phyloP scores from a whole-genome alignment of 1,284 basidiomycete genomes.

The Cryptococcus neoformans region DNA sequence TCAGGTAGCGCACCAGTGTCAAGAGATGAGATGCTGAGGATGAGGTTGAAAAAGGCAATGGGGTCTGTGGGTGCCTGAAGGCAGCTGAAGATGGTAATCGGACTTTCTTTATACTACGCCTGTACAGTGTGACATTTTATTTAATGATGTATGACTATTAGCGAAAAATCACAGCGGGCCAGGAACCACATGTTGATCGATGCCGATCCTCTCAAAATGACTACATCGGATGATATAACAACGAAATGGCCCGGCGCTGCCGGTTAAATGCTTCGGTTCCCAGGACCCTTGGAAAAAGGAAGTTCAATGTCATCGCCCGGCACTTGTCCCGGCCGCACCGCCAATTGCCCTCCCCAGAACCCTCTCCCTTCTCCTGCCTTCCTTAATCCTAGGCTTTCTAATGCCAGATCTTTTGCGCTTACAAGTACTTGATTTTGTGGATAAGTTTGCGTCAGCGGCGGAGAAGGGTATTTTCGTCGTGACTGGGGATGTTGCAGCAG shows the following conservation, averaged over 20 bases:
- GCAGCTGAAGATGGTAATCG: neutral
- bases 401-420: neutral
- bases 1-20: slow-evolving; percentile 1
- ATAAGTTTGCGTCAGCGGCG: neutral
- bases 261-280: too few species aligned
- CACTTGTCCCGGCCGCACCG: neutral
- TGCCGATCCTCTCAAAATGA: too few species aligned
- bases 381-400: neutral
- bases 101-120: too few species aligned
- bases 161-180: too few species aligned
- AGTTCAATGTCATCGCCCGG: too few species aligned
- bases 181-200: too few species aligned
- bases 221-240: too few species aligned
- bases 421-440: neutral
- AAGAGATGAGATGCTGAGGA: slow-evolving; percentile 44
- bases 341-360: neutral
- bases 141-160: too few species aligned
- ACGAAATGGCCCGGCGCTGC: too few species aligned
- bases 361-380: neutral
- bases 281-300: too few species aligned
- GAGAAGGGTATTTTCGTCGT: too few species aligned
- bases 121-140: too few species aligned
- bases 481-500: neutral
- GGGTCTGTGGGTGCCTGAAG: slow-evolving; percentile 42
- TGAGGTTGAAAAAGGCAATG: slow-evolving; percentile 49